Conservation (phyloP, 2,329 filamentous ascomycete species). For the Venturiaceae sp. region DNA sequence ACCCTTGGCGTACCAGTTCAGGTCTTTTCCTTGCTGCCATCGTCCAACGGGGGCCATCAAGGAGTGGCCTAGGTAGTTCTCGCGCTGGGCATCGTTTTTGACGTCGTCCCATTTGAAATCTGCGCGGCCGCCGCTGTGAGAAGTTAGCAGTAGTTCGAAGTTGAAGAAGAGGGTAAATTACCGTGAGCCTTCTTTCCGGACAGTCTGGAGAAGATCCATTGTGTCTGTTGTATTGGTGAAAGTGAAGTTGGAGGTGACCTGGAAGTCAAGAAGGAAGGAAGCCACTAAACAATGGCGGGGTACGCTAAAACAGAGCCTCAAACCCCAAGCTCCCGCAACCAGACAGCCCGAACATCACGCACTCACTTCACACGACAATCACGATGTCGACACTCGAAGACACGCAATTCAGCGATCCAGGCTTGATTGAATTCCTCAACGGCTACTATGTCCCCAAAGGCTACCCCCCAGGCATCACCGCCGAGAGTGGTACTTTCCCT, state of each 20-base stretch:
- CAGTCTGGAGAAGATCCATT: slow-evolving; percentile 90
- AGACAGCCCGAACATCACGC: background rate
- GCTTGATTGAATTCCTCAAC: background rate
- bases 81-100: slow-evolving; percentile 73
- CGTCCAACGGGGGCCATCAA: slow-evolving; percentile 86
- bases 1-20: slow-evolving; percentile 55
- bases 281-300: background rate
- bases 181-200: slow-evolving; percentile 81
- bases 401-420: background rate
- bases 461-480: background rate
- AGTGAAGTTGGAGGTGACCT: background rate
- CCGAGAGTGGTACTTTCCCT: too few relatives aligned
- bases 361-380: background rate
- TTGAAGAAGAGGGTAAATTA: slow-evolving; percentile 23
- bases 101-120: slow-evolving; percentile 98
- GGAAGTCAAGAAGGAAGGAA: background rate
- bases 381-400: background rate
- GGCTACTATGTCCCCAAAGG: background rate
- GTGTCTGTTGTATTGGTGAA: slow-evolving; percentile 10
- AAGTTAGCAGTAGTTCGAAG: background rate
- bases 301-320: slow-evolving; percentile 16
- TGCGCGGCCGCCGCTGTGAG: slow-evolving; percentile 62
- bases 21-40: slow-evolving; percentile 73
- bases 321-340: slow-evolving; percentile 28
- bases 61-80: slow-evolving; percentile 85